Conservation (phyloP, 345 rosid genomes). For the Brassica carinata region DNA sequence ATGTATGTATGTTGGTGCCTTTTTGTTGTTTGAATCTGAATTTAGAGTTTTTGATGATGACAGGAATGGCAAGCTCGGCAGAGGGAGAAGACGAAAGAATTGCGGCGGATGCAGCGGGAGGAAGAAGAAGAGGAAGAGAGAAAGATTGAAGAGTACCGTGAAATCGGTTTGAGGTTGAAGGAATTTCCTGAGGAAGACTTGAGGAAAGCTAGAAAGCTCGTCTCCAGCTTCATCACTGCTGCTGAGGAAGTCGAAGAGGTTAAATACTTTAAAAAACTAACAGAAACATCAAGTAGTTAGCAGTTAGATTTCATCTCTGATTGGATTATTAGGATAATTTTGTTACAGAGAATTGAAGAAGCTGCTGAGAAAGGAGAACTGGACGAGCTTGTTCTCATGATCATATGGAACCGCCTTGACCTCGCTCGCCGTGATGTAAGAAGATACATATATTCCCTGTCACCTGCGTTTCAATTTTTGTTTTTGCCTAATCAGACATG, state of each 20-base stretch:
- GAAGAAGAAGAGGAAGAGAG: conserved; percentile 91
- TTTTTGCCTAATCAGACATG: not conserved
- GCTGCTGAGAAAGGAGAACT: conserved; percentile 48
- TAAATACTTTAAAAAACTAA: too few species aligned
- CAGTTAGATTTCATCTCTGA: not conserved
- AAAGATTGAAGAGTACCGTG: conserved; percentile 80
- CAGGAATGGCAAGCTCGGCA: conserved; percentile 95
- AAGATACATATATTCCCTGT: not conserved
- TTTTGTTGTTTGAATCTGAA: not conserved
- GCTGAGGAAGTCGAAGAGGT: conserved; percentile 95
- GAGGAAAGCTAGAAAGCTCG: conserved; percentile 67
- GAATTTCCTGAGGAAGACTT: conserved; percentile 83
- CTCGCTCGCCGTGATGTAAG: conserved; percentile 47
- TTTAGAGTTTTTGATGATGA: not conserved
- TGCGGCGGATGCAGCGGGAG: conserved; percentile 55
- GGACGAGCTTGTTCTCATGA: conserved; percentile 46
- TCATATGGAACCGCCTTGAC: conserved; percentile 48
- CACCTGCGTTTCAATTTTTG: not conserved
- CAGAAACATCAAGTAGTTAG: not conserved
- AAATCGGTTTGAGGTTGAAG: conserved; percentile 69
- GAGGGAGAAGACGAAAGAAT: conserved; percentile 67
- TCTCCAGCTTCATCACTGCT: conserved; percentile 78
- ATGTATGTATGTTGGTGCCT: conserved; percentile 14
- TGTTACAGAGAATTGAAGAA: conserved; percentile 40
- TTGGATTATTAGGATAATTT: not conserved